Base-by-base conservation (phyloP, 164 flowering plant genomes). In the Aristolochia contorta region DNA sequence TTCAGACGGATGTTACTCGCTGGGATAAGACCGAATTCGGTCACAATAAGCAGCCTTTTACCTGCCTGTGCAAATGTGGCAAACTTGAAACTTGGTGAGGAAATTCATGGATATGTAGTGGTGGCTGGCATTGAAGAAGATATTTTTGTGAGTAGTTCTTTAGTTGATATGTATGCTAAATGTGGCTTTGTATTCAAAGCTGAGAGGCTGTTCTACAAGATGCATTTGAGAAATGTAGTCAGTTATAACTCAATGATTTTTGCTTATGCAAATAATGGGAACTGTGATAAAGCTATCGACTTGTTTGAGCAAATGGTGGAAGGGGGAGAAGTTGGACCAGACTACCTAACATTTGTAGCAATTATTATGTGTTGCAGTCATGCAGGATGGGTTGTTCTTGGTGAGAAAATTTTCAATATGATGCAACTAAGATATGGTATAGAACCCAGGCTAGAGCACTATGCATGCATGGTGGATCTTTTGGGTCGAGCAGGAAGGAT, bases 181-280 rank as follows among this genome's bases (percentile, higher is more conserved):
- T 89, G 96, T 56, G 96, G 96, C 5, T 73, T 54, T n/a, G 69
- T 93, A 60, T 52, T 45, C 25, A 82, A 84, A 72, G 87, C 92
- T 16, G 68, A 19, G 63, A 72, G 65, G 21, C 64, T 91, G 75
- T 91, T 91, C 53, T 15, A 43, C 37, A 72, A 66, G 52, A 85
- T 82, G 83, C 15, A 63, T 4, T 64, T 65, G 30, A 80, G 65
- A 60, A 84, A 66, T 63, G 77, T 77, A 0, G 86, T 79, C 14
- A 81, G 87, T 16, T 91, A 88, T 85, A 91, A 89, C 62, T 85
- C 94, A 9, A 85, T 91, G 92, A 85, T 86, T 41, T 84, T 82
- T 55, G 93, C 84, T 15, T 89, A 78, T 59, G 89, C 94, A 21
- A 86, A 86, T 73, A 82, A 85, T 63, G 96, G 97, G 16, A 66